Evolutionary conservation across 345 rosid genomes (phyloP).

Genomic region (Camelina hispida): DNA sequence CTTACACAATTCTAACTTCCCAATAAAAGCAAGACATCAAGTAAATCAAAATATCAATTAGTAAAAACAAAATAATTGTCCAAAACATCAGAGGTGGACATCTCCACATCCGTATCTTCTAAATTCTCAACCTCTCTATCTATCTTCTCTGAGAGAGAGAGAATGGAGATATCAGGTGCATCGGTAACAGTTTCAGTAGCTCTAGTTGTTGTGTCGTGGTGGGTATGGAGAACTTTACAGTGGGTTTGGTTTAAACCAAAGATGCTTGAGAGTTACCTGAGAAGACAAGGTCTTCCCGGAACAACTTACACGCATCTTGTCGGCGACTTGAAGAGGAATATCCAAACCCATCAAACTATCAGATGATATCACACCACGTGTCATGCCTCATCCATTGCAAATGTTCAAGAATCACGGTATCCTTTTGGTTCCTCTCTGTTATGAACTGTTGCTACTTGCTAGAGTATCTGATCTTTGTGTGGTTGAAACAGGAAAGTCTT

Average conservation of each 20-base stretch:
- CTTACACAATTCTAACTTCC: too few species aligned
- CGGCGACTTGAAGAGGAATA: constrained; percentile 40
- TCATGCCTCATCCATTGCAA: constrained; percentile 27
- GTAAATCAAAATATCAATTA: too few species aligned
- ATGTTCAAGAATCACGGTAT: constrained; percentile 41
- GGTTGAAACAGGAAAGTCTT: constrained; percentile 48
- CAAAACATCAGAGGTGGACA: too few species aligned
- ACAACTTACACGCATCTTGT: constrained; percentile 41
- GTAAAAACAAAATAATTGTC: too few species aligned
- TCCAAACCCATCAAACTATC: constrained; percentile 36
- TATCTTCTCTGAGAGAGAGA: not conserved
- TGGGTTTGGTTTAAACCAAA: constrained; percentile 41
- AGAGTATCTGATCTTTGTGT: not conserved
- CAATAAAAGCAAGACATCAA: too few species aligned
- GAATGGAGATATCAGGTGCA: constrained; percentile 27
- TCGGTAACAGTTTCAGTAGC: constrained; percentile 28
- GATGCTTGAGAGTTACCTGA: constrained; percentile 45
- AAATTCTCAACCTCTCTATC: too few species aligned
- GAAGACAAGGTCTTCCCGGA: constrained; percentile 45
- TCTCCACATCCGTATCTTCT: too few species aligned
- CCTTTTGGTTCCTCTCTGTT: constrained; percentile 17
- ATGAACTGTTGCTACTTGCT: not conserved
- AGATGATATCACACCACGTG: constrained; percentile 41
- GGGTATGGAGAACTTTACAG: constrained; percentile 24
- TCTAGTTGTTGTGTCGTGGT: constrained; percentile 11